phyloP scores from a whole-genome alignment of 106 monocot genomes.

The Dioscorea dumetorum region DNA sequence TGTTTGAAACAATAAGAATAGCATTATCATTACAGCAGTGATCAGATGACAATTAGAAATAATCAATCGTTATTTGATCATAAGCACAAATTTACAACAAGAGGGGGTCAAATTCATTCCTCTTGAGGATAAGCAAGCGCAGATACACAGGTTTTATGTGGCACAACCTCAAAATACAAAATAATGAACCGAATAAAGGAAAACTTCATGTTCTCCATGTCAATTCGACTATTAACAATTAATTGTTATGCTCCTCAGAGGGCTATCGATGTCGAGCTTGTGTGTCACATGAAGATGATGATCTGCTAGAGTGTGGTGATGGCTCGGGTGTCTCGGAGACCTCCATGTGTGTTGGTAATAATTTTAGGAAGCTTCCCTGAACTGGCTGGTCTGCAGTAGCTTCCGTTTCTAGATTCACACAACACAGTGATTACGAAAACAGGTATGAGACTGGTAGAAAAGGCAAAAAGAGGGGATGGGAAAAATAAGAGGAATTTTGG shows the following conservation, averaged over 20 bases:
- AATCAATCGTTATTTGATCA: too few species aligned
- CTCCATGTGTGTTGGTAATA: constrained; percentile 76
- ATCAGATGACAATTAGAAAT: too few species aligned
- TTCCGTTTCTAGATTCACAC: constrained; percentile 23
- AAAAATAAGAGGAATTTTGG: neutral
- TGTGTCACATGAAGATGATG: constrained; percentile 28
- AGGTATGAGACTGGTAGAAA: too few species aligned
- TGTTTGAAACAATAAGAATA: too few species aligned
- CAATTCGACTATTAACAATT: too few species aligned
- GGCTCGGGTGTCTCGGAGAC: constrained; percentile 58
- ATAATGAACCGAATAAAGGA: neutral
- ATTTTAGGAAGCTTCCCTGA: constrained; percentile 76
- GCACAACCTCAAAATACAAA: too few species aligned
- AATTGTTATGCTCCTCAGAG: too few species aligned
- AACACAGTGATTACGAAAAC: neutral
- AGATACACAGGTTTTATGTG: too few species aligned
- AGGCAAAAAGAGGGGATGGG: neutral
- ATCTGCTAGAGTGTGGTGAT: constrained; percentile 55
- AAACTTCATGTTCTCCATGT: neutral
- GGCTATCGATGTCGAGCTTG: constrained; percentile 40
- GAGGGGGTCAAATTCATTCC: neutral
- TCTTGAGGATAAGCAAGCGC: too few species aligned
- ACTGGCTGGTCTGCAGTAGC: constrained; percentile 34
- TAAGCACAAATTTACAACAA: constrained; percentile 7
- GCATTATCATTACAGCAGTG: too few species aligned